Percentiles rank a stretch among this genome's conserved stretches.
Conservation (phyloP, 768 basidiomycete species). For the Rhizopogon vesiculosus region DNA sequence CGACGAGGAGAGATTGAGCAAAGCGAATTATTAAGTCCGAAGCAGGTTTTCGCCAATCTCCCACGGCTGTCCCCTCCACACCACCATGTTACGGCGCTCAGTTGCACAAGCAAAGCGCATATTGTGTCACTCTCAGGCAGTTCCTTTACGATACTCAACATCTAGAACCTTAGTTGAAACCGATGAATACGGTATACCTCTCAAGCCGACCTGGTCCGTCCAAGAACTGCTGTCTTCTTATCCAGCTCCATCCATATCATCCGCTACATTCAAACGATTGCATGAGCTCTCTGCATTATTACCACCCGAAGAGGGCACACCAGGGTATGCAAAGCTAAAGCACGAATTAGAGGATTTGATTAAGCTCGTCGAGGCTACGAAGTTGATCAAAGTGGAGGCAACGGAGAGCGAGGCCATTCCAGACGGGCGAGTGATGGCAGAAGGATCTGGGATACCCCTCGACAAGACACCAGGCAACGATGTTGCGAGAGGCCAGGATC, state of each 20-base stretch:
- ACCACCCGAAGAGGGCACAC: constrained; percentile 57
- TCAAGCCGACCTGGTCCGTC: constrained; percentile 76
- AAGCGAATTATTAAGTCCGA: background rate
- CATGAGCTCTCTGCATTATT: constrained; percentile 71
- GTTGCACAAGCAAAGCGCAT: background rate
- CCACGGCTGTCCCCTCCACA: constrained; percentile 3
- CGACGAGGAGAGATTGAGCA: background rate
- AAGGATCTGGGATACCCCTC: constrained; percentile 30
- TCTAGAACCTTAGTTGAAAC: constrained; percentile 22
- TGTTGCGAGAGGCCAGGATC: constrained; percentile 32
- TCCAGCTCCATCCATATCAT: constrained; percentile 57
- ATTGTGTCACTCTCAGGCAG: background rate
- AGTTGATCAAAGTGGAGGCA: constrained; percentile 42
- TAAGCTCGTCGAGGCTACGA: constrained; percentile 78
- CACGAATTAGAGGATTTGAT: constrained; percentile 66
- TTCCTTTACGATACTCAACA: background rate
- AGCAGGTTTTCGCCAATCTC: background rate
- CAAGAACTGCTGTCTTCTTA: constrained; percentile 73
- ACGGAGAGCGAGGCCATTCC: constrained; percentile 27
- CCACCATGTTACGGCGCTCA: background rate
- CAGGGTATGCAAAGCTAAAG: constrained; percentile 47
- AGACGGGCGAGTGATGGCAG: constrained; percentile 40
- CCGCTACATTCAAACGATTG: constrained; percentile 54
- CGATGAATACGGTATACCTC: constrained; percentile 62
- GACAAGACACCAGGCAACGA: constrained; percentile 9